Conservation (phyloP, 108 stramenopile genomes). For the Parmales sp. region DNA sequence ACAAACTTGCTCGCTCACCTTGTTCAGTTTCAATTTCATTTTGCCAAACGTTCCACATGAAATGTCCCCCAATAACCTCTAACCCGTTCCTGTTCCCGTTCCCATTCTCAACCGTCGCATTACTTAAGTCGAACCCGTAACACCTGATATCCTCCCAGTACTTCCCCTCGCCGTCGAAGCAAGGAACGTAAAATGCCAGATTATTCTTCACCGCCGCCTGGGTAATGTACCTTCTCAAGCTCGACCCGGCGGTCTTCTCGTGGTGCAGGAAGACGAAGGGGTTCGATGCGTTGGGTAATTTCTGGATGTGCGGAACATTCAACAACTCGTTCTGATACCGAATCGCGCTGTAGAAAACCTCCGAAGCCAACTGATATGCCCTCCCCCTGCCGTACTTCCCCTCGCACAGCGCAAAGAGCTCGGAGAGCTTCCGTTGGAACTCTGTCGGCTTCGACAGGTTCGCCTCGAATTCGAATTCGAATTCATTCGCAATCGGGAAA, state of each 20-base stretch:
- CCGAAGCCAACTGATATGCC: no score
- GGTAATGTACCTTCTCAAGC: constrained; percentile 7
- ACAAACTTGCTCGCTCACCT: no score
- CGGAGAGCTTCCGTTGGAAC: no score
- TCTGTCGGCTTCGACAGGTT: background rate
- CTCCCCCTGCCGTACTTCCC: no score
- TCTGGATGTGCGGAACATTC: constrained; percentile 8
- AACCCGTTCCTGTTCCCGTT: background rate
- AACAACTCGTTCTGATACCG: background rate
- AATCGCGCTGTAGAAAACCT: no score
- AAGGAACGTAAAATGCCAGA: constrained; percentile 1
- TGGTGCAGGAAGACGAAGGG: constrained; percentile 26
- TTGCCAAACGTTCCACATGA: constrained; percentile 22
- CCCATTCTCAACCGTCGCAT: background rate
- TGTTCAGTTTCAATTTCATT: no score
- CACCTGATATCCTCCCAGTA: constrained; percentile 8
- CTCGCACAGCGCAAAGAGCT: no score
- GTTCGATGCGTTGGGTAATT: background rate
- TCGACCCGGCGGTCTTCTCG: constrained; percentile 20
- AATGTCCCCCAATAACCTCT: constrained; percentile 19
- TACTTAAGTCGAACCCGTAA: constrained; percentile 13
- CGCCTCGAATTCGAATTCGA: no score
- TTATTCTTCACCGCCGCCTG: background rate
- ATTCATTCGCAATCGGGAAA: no score
- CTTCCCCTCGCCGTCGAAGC: constrained; percentile 4